Conservation (phyloP, 2,329 filamentous ascomycete species). For the Aureobasidium musti region DNA sequence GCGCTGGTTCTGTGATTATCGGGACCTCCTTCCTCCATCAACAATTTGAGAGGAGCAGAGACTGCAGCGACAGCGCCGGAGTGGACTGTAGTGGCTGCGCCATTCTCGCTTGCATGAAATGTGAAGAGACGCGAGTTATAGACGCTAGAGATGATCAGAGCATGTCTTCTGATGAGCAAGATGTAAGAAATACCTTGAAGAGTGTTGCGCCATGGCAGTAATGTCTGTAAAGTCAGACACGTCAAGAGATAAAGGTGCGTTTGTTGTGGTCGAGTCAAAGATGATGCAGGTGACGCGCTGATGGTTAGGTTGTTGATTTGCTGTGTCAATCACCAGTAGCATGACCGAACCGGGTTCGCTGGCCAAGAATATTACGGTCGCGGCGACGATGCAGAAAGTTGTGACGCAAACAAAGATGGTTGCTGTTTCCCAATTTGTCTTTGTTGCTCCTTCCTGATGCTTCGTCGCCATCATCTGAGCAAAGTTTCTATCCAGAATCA, state of each 20-base stretch:
- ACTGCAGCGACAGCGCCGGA: slow-evolving; percentile 24
- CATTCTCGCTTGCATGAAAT: slow-evolving; percentile 15
- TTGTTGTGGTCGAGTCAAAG: slow-evolving; percentile 18
- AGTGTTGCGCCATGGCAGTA: background rate
- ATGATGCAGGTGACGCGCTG: slow-evolving; percentile 17
- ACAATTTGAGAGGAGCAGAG: slow-evolving; percentile 1
- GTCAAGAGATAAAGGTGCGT: background rate
- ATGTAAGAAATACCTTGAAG: background rate
- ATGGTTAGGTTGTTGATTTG: background rate
- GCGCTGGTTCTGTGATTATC: slow-evolving; percentile 1
- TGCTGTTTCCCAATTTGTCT: background rate
- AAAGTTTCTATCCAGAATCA: background rate
- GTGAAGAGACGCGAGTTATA: slow-evolving; percentile 21
- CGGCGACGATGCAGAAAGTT: background rate
- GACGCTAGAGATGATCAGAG: background rate
- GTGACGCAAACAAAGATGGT: background rate
- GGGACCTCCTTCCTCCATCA: slow-evolving; percentile 20
- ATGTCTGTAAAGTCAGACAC: slow-evolving; percentile 9
- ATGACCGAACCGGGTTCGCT: background rate
- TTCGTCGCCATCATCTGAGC: background rate
- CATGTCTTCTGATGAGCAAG: too few species aligned
- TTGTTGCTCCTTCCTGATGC: background rate
- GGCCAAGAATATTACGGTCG: background rate
- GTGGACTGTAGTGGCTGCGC: slow-evolving; percentile 15
- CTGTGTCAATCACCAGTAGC: slow-evolving; percentile 7